Base-by-base conservation (phyloP, 1,284 basidiomycete species). In the Acaromyces ingoldii region DNA sequence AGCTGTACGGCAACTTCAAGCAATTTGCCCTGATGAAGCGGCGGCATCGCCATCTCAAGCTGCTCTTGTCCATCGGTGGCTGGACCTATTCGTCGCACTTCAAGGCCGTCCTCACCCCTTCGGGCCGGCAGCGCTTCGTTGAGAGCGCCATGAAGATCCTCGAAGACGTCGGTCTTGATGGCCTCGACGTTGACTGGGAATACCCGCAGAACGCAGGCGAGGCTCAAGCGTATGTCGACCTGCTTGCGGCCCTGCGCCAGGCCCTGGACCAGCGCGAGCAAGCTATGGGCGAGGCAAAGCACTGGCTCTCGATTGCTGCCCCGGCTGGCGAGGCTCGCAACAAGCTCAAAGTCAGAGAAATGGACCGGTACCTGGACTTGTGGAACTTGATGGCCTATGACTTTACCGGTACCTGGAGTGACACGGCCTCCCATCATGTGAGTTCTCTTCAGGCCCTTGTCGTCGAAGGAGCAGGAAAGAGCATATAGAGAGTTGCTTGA, bases 371-470 rank as follows among this genome's bases (percentile, higher is more conserved):
- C 22, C 77, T 93, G 40, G 83, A 81, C 37, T 90, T 86, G 77
- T 93, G 89, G 89, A 92, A 93, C 75, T 76, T 96, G 51, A 95
- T 96, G 91, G 84, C 89, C 11, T 78, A 74, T 58, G 67, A 62
- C 76, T 76, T 74, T 21, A 51, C 61, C 38, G 76, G 77, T 19
- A 62, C 65, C 69, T 88, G 53, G 89, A 87, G 29, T 80, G 76
- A 48, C 84, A 85, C 51, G 57, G 81, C 63, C 86, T 88, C 88
- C 85, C 90, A 70, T 77, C 83, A 60, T 85, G 87, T 50, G 43
- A 41, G 50, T 24, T 24, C 38, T 4, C 28, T 51, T 17, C 37
- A 26, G 7, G 42, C 49, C 15, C 17, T 24, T 24, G 15, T 42
- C 19, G 26, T 31, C 6, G 33, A 49, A 25, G 17, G 19, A 13